Evolutionary conservation across 345 rosid species (phyloP), one percentile per base, ranked within the genome.

Genomic region (Eucalyptus sp.): DNA sequence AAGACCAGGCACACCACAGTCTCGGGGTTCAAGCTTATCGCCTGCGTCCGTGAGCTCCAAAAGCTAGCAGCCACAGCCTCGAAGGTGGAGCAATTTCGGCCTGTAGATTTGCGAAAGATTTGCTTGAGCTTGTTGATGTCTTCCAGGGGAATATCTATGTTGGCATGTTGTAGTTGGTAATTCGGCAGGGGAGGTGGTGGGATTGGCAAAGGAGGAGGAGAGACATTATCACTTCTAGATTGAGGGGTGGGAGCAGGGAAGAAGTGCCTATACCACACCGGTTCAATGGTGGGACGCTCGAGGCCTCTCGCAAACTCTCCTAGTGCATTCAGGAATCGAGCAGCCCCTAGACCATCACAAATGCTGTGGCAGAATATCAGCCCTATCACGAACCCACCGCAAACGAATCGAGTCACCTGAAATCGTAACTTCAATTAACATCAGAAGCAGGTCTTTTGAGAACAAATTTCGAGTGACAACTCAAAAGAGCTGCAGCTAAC

Each of bases 341-440:
- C 96, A n/a, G 96, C 96, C 86, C 97, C 96, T 3, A 95, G 93
- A 24, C 96, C 97, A 88, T 96, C 97, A 8, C 96, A 94, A 25
- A 96, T 88, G 33, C 91, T 88, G 90, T 95, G 97, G 89, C 94
- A 91, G 89, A 93, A 94, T 86, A 92, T 89, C 14, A 95, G 93
- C 46, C 97, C 98, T 33, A 94, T 94, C 89, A 93, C 95, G 85
- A 95, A 95, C 58, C 97, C 98, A 13, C 93, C 96, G 37, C 97
- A 94, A 49, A 91, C 91, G 86, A 96, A 95, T 91, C 92, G 91
- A 43, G 98, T 95, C 87, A 95, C 96, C 97, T 96, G 93, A 29
- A 89, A 41, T 76, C 2, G 48, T 43, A 20, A 20, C 80, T 8
- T 33, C 80, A 31, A 88, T 68, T 17, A 62, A 17, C 41, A 29